phyloP scores from a whole-genome alignment of 768 basidiomycete genomes.

The Rhizopogon salebrosus region DNA sequence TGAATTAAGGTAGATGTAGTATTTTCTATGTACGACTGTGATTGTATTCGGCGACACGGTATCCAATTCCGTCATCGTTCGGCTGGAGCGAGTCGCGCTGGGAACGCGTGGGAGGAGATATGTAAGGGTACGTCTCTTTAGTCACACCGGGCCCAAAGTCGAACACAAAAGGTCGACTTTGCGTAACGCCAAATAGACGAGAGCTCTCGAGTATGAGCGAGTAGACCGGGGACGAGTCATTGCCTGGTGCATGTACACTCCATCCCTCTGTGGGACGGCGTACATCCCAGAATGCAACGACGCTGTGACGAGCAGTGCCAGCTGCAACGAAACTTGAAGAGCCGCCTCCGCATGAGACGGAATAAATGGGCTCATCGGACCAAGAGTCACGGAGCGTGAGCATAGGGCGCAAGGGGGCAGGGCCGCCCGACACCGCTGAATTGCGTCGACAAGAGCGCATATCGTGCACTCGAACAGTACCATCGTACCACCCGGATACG shows the following conservation, averaged over 20 bases:
- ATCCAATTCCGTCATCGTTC: slow-evolving; percentile 38
- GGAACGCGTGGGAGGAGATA: slow-evolving; percentile 13
- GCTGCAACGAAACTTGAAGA: slow-evolving; percentile 62
- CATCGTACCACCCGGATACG: slow-evolving; percentile 82
- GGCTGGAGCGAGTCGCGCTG: slow-evolving; percentile 28
- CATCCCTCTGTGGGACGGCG: slow-evolving; percentile 58
- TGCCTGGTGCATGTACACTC: slow-evolving; percentile 78
- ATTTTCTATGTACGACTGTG: slow-evolving; percentile 20
- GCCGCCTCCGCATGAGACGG: slow-evolving; percentile 72
- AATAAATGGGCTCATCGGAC: slow-evolving; percentile 70
- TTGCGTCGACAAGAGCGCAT: slow-evolving; percentile 40
- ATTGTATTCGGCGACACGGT: slow-evolving; percentile 45
- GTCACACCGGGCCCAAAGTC: slow-evolving; percentile 71
- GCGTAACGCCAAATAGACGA: slow-evolving; percentile 73
- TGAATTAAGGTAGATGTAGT: too few species aligned
- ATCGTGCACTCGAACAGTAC: slow-evolving; percentile 68
- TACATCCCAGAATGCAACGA: slow-evolving; percentile 81
- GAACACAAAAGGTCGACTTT: slow-evolving; percentile 71
- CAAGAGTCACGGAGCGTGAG: slow-evolving; percentile 62
- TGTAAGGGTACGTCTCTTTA: slow-evolving; percentile 48
- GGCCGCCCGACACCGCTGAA: slow-evolving; percentile 12
- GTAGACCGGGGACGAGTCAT: slow-evolving; percentile 78
- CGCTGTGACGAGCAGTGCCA: slow-evolving; percentile 70
- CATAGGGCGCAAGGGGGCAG: slow-evolving; percentile 47
- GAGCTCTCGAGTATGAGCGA: slow-evolving; percentile 69